A percentile compares a stretch with the other conserved stretches of the same genome.
Evolutionary conservation across 2,329 filamentous ascomycete species (phyloP).

Genomic region (Penicillium vulpinum): DNA sequence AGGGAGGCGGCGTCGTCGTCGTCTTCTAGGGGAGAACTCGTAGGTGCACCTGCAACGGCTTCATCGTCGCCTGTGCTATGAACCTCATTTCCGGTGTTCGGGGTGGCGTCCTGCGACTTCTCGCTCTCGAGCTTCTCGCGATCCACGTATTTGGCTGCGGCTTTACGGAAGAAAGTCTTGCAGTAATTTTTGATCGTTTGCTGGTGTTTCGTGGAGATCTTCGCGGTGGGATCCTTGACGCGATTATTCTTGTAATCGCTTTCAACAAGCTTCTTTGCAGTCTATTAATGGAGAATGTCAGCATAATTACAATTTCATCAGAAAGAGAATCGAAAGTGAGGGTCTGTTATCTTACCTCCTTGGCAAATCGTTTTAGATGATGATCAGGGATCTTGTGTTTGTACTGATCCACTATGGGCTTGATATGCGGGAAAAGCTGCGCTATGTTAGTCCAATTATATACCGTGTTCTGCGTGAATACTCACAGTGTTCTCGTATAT

Average conservation of each 20-base stretch:
- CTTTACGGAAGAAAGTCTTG: slow-evolving; percentile 83
- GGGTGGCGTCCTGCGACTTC: slow-evolving; percentile 35
- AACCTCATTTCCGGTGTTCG: slow-evolving; percentile 8
- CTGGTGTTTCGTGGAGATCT: slow-evolving; percentile 73
- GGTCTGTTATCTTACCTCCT: slow-evolving; percentile 51
- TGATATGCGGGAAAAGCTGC: slow-evolving; percentile 80
- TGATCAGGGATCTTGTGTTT: slow-evolving; percentile 84
- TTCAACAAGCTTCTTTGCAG: slow-evolving; percentile 84
- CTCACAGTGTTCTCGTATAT: slow-evolving; percentile 90
- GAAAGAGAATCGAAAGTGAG: slow-evolving; percentile 15
- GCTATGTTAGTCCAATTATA: slow-evolving; percentile 14
- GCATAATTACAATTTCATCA: background rate
- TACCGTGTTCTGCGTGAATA: slow-evolving; percentile 12
- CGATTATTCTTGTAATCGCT: slow-evolving; percentile 89
- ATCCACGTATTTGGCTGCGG: slow-evolving; percentile 71
- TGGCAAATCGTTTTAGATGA: slow-evolving; percentile 63
- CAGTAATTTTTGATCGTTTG: slow-evolving; percentile 82
- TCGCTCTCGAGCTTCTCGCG: slow-evolving; percentile 66
- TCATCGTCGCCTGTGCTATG: slow-evolving; percentile 40
- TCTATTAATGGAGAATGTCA: slow-evolving; percentile 35
- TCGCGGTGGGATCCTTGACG: slow-evolving; percentile 73
- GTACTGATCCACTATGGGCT: slow-evolving; percentile 83
- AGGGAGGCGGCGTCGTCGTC: slow-evolving; percentile 43
- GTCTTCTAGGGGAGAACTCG: slow-evolving; percentile 48
- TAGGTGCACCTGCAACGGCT: slow-evolving; percentile 37